Percentiles rank a stretch among this genome's conserved stretches.
These are phyloP conservation scores for Gastrolobium villosum DNA, from an alignment of 306 rosid species.

Conservation along the genomic window DNA sequence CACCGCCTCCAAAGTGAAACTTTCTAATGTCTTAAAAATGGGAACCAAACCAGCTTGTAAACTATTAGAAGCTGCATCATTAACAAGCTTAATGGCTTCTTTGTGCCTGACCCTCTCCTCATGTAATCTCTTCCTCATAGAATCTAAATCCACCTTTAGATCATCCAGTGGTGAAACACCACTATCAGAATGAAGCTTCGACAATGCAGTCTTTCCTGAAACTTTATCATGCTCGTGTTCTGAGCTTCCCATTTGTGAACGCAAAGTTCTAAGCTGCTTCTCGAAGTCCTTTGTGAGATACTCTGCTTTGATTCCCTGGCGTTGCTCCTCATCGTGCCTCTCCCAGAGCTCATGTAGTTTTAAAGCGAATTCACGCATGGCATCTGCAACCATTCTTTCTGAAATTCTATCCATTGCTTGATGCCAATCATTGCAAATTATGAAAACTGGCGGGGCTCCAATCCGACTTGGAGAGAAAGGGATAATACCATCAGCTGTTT, in stretches of 20 bases:
- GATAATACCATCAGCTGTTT: constrained; percentile 83
- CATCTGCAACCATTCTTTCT: constrained; percentile 74
- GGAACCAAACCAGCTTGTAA: constrained; percentile 88
- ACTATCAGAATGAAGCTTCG: constrained; percentile 70
- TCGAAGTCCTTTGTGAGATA: constrained; percentile 79
- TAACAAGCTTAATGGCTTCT: constrained; percentile 78
- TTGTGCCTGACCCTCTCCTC: constrained; percentile 87
- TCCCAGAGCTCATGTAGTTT: constrained; percentile 88
- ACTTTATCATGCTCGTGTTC: constrained; percentile 62
- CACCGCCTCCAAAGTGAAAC: constrained; percentile 83
- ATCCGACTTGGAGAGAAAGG: constrained; percentile 94
- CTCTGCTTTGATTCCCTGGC: constrained; percentile 83
- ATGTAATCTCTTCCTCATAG: constrained; percentile 73
- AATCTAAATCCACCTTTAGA: constrained; percentile 88
- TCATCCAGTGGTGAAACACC: constrained; percentile 91
- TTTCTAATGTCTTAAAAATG: constrained; percentile 84
- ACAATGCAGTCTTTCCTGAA: constrained; percentile 57
- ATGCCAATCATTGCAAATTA: constrained; percentile 92
- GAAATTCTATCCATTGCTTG: constrained; percentile 91
- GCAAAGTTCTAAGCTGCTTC: constrained; percentile 72
- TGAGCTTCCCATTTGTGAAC: constrained; percentile 60
- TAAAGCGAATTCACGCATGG: constrained; percentile 81
- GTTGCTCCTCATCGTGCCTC: constrained; percentile 89
- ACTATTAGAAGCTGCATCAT: constrained; percentile 81
- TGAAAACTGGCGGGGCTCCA: constrained; percentile 88